Evolutionary conservation across 768 basidiomycete genomes (phyloP), one percentile per base, ranked within the genome.

Genomic region (Astraeus odoratus): DNA sequence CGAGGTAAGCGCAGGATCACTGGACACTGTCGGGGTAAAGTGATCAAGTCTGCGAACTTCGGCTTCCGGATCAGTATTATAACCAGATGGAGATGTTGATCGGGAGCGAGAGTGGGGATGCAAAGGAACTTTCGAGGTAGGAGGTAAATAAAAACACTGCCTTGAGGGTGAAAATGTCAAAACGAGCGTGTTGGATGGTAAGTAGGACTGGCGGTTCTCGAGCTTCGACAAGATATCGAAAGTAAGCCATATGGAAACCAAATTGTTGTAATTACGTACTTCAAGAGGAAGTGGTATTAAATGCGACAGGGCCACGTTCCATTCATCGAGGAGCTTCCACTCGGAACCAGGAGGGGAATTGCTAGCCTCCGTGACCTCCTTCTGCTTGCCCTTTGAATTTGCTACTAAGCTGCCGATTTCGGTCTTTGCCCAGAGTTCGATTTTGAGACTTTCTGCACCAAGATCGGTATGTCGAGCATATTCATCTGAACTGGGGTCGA

Each of bases 111-210:
- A 53, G 34, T 61, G 61, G 49, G 47, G 49, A 34, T 43, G 52
- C 39, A 60, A 53, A 54, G 57, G 54, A 6, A 23, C 13, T 39
- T 39, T 20, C 25, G 54, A 51, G 4, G 64, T 52, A 30, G 65
- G 53, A 18, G 80, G 77, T 19, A 83, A 57, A 63, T 79, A 84
- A 52, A 78, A 81, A n/a, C 67, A 69, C 53, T 75, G 67, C 5
- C 75, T 77, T 15, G 73, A 75, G 7, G 83, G 83, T 12, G 77
- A 69, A 42, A 92, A 71, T 13, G 76, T 71, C 34, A 92, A 50
- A 13, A 91, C 64, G 7, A 90, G 68, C 2, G 86, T 80, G 56
- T 93, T 93, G 13, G 81, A 82, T 1, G 86, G 80, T 24, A 91
- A 61, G 39, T 69, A 68, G 42, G 55, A 72, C 1, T 66, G 59